Conservation (phyloP, 2,329 filamentous ascomycete species). For the Trichophyton simii region DNA sequence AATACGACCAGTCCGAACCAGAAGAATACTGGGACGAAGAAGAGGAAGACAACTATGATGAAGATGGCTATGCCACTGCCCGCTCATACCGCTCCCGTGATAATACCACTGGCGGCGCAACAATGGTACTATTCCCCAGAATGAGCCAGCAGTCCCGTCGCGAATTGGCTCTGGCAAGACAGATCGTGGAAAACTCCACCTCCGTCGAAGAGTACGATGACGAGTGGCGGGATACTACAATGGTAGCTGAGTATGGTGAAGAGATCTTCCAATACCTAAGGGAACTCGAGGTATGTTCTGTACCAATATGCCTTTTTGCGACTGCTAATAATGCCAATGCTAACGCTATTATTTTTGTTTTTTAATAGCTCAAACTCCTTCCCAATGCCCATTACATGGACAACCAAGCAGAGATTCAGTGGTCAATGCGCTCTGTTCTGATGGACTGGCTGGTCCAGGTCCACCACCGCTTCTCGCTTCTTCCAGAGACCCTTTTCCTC, state of each 20-base stretch:
- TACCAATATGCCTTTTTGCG: background rate
- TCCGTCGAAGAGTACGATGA: conserved; percentile 68
- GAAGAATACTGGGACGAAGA: conserved; percentile 61
- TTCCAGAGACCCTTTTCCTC: conserved; percentile 90
- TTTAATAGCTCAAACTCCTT: conserved; percentile 56
- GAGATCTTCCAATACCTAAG: conserved; percentile 93
- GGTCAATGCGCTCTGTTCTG: conserved; percentile 94
- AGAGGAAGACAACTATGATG: conserved; percentile 54
- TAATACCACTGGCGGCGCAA: conserved; percentile 54
- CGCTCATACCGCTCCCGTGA: conserved; percentile 67
- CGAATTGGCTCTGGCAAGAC: conserved; percentile 58
- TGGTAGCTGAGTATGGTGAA: conserved; percentile 93
- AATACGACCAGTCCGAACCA: conserved; percentile 4
- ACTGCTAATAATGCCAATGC: background rate
- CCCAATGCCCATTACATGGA: conserved; percentile 96
- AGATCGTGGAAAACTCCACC: conserved; percentile 53
- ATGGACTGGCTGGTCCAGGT: conserved; percentile 99
- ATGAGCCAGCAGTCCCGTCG: conserved; percentile 55
- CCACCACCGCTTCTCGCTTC: conserved; percentile 75
- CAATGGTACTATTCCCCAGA: conserved; percentile 58
- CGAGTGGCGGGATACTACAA: conserved; percentile 84
- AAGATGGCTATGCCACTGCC: conserved; percentile 61
- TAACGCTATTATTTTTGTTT: background rate
- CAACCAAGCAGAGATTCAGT: conserved; percentile 90
- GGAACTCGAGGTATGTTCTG: conserved; percentile 61